Evolutionary conservation across 352 stramenopile species (phyloP).

Genomic region (Globisporangium splendens): DNA sequence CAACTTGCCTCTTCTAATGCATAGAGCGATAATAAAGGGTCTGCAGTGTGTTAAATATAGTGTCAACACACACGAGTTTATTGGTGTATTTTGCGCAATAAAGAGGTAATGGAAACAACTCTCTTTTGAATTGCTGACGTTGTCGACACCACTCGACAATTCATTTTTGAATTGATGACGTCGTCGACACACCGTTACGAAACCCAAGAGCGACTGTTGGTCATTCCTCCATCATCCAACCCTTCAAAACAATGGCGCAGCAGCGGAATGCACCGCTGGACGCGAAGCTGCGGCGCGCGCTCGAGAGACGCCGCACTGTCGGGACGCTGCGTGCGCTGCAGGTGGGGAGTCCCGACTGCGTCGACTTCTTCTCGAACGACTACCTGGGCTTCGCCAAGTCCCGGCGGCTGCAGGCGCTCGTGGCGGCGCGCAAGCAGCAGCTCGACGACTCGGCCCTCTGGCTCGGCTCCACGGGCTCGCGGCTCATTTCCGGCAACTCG

Average conservation of each 20-base stretch:
- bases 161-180: background rate
- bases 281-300: conserved; percentile 18
- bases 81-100: no score
- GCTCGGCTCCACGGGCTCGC: conserved; percentile 83
- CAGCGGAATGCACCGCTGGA: no score
- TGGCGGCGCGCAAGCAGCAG: conserved; percentile 39
- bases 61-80: no score
- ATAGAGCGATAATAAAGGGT: no score
- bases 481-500: conserved; percentile 94
- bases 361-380: conserved; percentile 98
- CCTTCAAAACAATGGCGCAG: no score
- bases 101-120: no score
- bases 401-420: conserved; percentile 42
- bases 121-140: no score
- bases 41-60: no score
- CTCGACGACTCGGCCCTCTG: conserved; percentile 18
- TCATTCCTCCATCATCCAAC: no score
- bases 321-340: conserved; percentile 57
- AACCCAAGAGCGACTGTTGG: no score
- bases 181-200: background rate
- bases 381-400: conserved; percentile 93
- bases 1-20: no score
- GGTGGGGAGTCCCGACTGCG: conserved; percentile 19
- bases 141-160: background rate
- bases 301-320: conserved; percentile 21